Evolutionary conservation across 2,329 filamentous ascomycete species (phyloP).

Genomic region (Fusarium virguliforme): DNA sequence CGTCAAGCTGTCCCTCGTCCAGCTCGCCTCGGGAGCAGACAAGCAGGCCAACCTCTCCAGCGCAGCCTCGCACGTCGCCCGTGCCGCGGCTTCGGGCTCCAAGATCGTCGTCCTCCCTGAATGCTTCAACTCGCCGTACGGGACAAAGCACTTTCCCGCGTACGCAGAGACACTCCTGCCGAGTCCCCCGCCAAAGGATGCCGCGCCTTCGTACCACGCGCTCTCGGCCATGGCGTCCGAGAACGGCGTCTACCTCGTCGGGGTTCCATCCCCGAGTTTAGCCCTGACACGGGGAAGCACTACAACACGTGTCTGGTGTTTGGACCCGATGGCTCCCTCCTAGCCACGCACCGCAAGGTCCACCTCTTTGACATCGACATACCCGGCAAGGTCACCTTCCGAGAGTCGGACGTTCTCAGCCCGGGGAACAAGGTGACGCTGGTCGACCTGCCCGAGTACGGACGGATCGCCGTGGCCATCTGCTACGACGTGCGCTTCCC

Average conservation of each 20-base stretch:
- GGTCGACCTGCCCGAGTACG: conserved; percentile 89
- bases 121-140: conserved; percentile 99
- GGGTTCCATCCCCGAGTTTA: conserved; percentile 94
- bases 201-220: conserved; percentile 89
- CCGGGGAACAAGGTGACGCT: conserved; percentile 90
- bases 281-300: conserved; percentile 72
- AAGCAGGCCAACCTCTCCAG: conserved; percentile 88
- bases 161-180: conserved; percentile 92
- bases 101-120: conserved; percentile 93
- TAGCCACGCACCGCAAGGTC: conserved; percentile 93
- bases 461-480: conserved; percentile 89
- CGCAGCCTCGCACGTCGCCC: conserved; percentile 86
- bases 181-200: conserved; percentile 77
- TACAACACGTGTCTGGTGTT: conserved; percentile 96
- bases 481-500: conserved; percentile 99
- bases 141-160: conserved; percentile 88
- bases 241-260: conserved; percentile 85
- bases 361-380: conserved; percentile 99
- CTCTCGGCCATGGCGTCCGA: conserved; percentile 85
- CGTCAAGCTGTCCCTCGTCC: conserved; percentile 85
- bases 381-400: conserved; percentile 92
- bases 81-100: conserved; percentile 83
- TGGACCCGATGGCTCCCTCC: conserved; percentile 80
- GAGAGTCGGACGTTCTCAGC: conserved; percentile 89
- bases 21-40: conserved; percentile 85